Conservation (phyloP, 805 yeast species). For the Saccharomyces jurei region DNA sequence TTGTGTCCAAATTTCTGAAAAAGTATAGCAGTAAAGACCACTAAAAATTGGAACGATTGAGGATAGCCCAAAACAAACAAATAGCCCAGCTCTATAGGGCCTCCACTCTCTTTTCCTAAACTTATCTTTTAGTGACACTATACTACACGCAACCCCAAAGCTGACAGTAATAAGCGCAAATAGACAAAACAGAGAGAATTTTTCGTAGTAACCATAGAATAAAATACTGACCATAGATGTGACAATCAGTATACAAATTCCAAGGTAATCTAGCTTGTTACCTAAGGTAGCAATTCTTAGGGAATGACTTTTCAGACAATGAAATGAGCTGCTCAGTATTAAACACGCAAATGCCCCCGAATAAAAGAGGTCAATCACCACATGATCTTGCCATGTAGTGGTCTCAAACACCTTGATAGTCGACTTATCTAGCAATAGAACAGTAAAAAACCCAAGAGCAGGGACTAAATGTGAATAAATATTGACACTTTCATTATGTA, state of each 20-base stretch:
- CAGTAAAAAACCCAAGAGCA: constrained; percentile 19
- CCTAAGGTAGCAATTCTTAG: constrained; percentile 45
- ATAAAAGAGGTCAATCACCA: constrained; percentile 32
- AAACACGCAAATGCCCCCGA: constrained; percentile 53
- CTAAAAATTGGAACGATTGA: constrained; percentile 62
- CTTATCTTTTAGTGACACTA: constrained; percentile 53
- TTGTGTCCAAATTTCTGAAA: constrained; percentile 38
- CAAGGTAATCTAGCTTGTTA: constrained; percentile 67
- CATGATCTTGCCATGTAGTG: constrained; percentile 35
- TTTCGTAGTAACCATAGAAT: constrained; percentile 43
- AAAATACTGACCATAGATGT: constrained; percentile 50
- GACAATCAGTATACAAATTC: constrained; percentile 59
- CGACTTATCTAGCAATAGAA: constrained; percentile 25
- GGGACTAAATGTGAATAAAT: constrained; percentile 59
- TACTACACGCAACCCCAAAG: constrained; percentile 56
- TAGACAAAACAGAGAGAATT: constrained; percentile 25
- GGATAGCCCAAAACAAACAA: constrained; percentile 71
- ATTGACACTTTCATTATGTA: constrained; percentile 70
- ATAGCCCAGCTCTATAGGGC: constrained; percentile 68
- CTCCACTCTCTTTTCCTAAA: constrained; percentile 70
- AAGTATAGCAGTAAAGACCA: constrained; percentile 46
- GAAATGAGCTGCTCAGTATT: constrained; percentile 57
- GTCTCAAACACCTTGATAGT: constrained; percentile 34
- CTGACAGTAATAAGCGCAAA: constrained; percentile 41
- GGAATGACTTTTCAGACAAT: constrained; percentile 60